phyloP scores from a whole-genome alignment of 148 eudicot genomes.

The Drosera capensis region DNA sequence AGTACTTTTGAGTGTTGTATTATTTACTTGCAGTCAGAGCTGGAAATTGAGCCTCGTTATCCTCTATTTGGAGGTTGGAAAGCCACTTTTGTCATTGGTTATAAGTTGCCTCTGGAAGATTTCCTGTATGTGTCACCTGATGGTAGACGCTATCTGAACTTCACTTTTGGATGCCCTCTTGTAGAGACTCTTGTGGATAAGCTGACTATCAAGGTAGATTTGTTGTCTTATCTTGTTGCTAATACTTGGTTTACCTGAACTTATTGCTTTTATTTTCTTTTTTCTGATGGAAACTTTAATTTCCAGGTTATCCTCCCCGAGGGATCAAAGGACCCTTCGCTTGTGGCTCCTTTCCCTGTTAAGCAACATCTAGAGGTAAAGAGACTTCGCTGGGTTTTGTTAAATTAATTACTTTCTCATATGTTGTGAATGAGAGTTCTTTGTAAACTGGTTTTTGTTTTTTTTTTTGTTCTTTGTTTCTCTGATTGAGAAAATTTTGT shows the following conservation, averaged over 20 bases:
- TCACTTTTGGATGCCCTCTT: slow-evolving; percentile 69
- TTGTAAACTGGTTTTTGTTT: background rate
- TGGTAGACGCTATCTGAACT: slow-evolving; percentile 68
- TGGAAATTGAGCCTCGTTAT: slow-evolving; percentile 88
- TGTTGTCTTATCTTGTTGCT: slow-evolving; percentile 1
- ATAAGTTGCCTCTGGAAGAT: slow-evolving; percentile 69
- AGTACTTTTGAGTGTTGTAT: background rate
- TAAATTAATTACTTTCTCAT: background rate
- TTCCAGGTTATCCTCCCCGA: slow-evolving; percentile 86
- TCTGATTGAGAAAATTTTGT: too few relatives aligned
- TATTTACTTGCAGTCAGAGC: slow-evolving; percentile 55
- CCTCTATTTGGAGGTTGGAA: slow-evolving; percentile 95
- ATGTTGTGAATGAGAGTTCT: too few relatives aligned
- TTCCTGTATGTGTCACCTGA: slow-evolving; percentile 61
- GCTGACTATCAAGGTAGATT: slow-evolving; percentile 55
- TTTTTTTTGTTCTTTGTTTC: too few relatives aligned
- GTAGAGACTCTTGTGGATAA: slow-evolving; percentile 63
- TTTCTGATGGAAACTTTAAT: slow-evolving; percentile 1
- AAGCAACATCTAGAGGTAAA: slow-evolving; percentile 77
- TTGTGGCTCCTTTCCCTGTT: slow-evolving; percentile 51
- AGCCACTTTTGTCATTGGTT: slow-evolving; percentile 73
- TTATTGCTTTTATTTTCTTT: background rate
- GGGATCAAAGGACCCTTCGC: slow-evolving; percentile 69
- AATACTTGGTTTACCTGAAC: background rate
- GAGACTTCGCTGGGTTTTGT: background rate